phyloP scores from a whole-genome alignment of 2,329 filamentous ascomycete genomes.

The Colletotrichum tanaceti region DNA sequence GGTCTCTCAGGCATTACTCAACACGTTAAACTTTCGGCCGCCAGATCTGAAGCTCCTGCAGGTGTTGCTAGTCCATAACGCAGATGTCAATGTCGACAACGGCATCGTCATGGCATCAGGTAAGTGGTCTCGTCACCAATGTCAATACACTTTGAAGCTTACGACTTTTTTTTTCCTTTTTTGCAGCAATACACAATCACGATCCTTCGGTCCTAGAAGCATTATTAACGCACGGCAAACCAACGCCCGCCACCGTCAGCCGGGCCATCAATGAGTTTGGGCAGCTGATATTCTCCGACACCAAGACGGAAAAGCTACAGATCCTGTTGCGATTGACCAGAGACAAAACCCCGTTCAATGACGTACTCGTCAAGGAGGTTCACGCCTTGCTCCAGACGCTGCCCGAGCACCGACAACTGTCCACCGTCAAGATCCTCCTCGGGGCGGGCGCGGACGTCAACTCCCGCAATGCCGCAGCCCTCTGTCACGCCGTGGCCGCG shows the following conservation, averaged over 20 bases:
- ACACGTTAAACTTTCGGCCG: constrained; percentile 56
- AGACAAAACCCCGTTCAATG: constrained; percentile 57
- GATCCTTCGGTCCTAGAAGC: constrained; percentile 62
- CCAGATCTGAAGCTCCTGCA: constrained; percentile 63
- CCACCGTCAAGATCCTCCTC: constrained; percentile 60
- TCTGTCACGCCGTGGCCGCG: constrained; percentile 63
- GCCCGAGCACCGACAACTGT: constrained; percentile 53
- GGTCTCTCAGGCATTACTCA: constrained; percentile 57
- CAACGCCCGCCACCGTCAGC: constrained; percentile 57
- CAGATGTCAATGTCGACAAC: constrained; percentile 63
- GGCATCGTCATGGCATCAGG: constrained; percentile 57
- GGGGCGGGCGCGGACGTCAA: constrained; percentile 67
- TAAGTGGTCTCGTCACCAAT: constrained; percentile 40
- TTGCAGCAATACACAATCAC: constrained; percentile 55
- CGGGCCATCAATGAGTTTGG: constrained; percentile 57
- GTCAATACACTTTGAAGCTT: neutral
- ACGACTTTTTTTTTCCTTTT: constrained; percentile 42
- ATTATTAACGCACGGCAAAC: constrained; percentile 59
- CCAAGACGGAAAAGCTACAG: constrained; percentile 63
- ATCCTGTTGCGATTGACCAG: constrained; percentile 58
- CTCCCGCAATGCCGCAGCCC: constrained; percentile 60
- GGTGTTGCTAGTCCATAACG: constrained; percentile 61
- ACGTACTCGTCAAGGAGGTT: constrained; percentile 64
- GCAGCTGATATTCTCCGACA: constrained; percentile 56
- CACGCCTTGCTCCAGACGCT: constrained; percentile 55